phyloP scores from a whole-genome alignment of 495 filamentous ascomycete genomes.

The Hypoxylon rickii region DNA sequence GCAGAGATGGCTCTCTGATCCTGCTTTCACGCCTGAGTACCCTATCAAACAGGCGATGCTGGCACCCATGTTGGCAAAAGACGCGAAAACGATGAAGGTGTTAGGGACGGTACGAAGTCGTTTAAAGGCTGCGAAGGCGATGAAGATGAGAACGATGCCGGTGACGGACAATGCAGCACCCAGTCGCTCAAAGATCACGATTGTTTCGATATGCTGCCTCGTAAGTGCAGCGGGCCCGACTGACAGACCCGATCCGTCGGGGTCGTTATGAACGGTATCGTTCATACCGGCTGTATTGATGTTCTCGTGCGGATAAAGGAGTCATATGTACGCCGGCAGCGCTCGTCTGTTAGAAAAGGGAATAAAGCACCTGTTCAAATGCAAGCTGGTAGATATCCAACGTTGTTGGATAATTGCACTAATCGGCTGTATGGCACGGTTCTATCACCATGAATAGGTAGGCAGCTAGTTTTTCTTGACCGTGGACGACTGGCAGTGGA shows the following conservation, averaged over 20 bases:
- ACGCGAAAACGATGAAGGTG: conserved; percentile 80
- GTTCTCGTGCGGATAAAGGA: not conserved
- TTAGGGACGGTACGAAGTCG: conserved; percentile 77
- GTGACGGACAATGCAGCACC: conserved; percentile 65
- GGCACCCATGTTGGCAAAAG: conserved; percentile 78
- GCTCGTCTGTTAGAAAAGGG: not conserved
- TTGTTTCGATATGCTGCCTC: conserved; percentile 37
- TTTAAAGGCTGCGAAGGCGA: conserved; percentile 65
- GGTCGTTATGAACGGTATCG: conserved; percentile 7
- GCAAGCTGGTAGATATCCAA: too few relatives aligned
- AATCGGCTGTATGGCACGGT: too few relatives aligned
- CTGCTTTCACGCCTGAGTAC: conserved; percentile 56
- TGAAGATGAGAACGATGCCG: conserved; percentile 70
- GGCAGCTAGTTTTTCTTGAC: too few relatives aligned
- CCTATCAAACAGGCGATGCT: conserved; percentile 78
- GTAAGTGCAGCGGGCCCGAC: conserved; percentile 13
- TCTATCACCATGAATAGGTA: too few relatives aligned
- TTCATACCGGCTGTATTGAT: conserved; percentile 12
- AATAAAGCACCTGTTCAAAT: too few relatives aligned
- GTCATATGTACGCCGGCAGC: not conserved
- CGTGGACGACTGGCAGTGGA: too few relatives aligned
- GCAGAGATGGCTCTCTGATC: conserved; percentile 62
- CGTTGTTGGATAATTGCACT: too few relatives aligned
- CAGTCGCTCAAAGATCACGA: conserved; percentile 51
- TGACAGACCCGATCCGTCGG: conserved; percentile 5